phyloP scores from a whole-genome alignment of 257 asterid genomes.

The Cynanchum wilfordii region DNA sequence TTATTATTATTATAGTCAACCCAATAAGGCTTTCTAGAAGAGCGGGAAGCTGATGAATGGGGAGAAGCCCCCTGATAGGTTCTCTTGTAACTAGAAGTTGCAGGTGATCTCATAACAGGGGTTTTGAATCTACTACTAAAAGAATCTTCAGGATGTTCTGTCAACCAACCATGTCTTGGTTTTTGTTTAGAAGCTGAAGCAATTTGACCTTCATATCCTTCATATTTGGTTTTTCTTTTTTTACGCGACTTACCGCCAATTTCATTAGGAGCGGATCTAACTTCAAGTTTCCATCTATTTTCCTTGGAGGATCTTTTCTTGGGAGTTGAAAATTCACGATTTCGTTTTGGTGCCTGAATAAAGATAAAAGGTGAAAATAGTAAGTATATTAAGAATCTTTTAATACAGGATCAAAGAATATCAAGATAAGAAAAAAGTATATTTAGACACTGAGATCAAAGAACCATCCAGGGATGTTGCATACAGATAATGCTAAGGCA shows the following conservation, averaged over 20 bases:
- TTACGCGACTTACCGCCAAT: conserved; percentile 24
- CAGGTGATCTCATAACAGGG: conserved; percentile 51
- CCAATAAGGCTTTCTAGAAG: conserved; percentile 29
- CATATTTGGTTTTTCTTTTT: conserved; percentile 30
- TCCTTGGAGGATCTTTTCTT: conserved; percentile 43
- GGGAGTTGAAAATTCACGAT: conserved; percentile 64
- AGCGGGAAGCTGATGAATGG: conserved; percentile 33
- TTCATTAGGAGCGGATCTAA: conserved; percentile 48
- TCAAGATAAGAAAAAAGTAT: neutral
- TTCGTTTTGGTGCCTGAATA: conserved; percentile 50
- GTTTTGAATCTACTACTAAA: conserved; percentile 20
- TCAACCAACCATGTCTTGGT: conserved; percentile 68
- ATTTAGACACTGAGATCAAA: neutral
- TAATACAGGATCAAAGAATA: neutral
- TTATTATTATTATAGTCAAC: conserved; percentile 20
- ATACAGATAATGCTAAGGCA: neutral
- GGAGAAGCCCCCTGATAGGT: conserved; percentile 14
- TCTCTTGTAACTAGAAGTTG: conserved; percentile 42
- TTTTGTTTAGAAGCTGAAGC: conserved; percentile 35
- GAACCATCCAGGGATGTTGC: neutral
- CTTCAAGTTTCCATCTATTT: conserved; percentile 32
- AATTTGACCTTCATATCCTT: conserved; percentile 21
- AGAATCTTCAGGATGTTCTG: conserved; percentile 51
- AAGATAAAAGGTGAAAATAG: conserved; percentile 4
- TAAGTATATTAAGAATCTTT: neutral